phyloP scores from a whole-genome alignment of 768 basidiomycete species.

The Ramaria sp. region DNA sequence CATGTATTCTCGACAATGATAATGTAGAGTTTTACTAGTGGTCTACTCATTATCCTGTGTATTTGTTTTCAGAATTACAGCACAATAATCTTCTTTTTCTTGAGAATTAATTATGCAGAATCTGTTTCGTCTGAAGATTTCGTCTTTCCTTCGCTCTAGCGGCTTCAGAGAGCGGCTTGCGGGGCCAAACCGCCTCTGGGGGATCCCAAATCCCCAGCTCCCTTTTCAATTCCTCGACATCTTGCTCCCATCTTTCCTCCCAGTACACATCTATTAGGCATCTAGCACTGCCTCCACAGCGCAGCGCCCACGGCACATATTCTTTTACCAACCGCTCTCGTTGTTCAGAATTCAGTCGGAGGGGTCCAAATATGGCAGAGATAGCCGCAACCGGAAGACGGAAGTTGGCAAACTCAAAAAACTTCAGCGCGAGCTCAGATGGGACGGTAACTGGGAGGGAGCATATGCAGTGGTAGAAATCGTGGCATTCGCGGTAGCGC shows the following conservation, averaged over 20 bases:
- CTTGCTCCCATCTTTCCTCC: constrained; percentile 88
- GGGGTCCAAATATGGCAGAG: constrained; percentile 67
- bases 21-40: too few species aligned
- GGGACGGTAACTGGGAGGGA: constrained; percentile 82
- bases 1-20: too few species aligned
- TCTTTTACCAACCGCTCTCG: constrained; percentile 54
- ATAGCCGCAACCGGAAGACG: constrained; percentile 81
- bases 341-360: constrained; percentile 44
- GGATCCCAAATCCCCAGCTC: constrained; percentile 84
- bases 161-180: constrained; percentile 48
- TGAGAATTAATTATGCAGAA: too few species aligned
- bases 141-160: constrained; percentile 25
- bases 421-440: constrained; percentile 89
- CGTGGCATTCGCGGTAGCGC: constrained; percentile 95
- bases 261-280: constrained; percentile 88
- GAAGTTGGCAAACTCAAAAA: constrained; percentile 88
- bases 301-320: constrained; percentile 88
- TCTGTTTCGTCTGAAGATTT: not conserved
- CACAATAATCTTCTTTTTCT: too few species aligned
- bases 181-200: constrained; percentile 61
- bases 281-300: constrained; percentile 62
- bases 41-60: too few species aligned
- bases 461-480: constrained; percentile 91
- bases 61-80: too few species aligned
- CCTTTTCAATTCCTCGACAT: constrained; percentile 69